Conservation (phyloP, 2,329 filamentous ascomycete genomes). For the Aspergillus calidoustus region DNA sequence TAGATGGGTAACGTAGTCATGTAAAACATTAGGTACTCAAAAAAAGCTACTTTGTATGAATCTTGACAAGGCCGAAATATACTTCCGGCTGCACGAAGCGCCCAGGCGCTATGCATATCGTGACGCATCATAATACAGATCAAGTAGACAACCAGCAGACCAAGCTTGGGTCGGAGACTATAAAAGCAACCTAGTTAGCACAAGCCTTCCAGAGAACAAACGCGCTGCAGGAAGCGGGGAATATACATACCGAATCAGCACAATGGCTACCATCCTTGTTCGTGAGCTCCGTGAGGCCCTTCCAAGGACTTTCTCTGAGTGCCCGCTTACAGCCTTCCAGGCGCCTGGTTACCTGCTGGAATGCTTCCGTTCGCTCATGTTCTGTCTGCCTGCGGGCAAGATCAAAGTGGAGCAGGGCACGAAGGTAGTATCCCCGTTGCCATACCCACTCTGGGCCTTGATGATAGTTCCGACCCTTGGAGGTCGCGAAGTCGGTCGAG, state of each 20-base stretch:
- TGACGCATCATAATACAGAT: conserved; percentile 90
- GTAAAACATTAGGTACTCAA: neutral
- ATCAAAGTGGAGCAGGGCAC: conserved; percentile 90
- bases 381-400: conserved; percentile 69
- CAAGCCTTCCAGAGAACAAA: neutral
- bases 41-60: neutral
- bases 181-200: conserved; percentile 20
- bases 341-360: conserved; percentile 89
- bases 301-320: conserved; percentile 81
- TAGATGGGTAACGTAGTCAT: neutral
- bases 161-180: conserved; percentile 94
- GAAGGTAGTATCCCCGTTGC: conserved; percentile 94
- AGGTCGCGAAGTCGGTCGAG: conserved; percentile 84
- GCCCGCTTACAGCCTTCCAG: conserved; percentile 83
- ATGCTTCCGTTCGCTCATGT: conserved; percentile 79
- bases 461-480: conserved; percentile 96
- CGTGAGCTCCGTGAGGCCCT: conserved; percentile 88
- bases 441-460: conserved; percentile 98
- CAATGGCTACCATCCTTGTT: conserved; percentile 87
- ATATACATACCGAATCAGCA: conserved; percentile 74
- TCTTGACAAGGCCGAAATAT: neutral
- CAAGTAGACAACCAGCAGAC: conserved; percentile 92
- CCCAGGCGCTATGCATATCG: conserved; percentile 36
- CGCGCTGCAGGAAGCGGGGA: conserved; percentile 4
- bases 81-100: neutral